Percentiles rank a stretch among this genome's conserved stretches.
Evolutionary conservation across 139 green algal species (phyloP).

Genomic region (Edaphochlamys debaryana): DNA sequence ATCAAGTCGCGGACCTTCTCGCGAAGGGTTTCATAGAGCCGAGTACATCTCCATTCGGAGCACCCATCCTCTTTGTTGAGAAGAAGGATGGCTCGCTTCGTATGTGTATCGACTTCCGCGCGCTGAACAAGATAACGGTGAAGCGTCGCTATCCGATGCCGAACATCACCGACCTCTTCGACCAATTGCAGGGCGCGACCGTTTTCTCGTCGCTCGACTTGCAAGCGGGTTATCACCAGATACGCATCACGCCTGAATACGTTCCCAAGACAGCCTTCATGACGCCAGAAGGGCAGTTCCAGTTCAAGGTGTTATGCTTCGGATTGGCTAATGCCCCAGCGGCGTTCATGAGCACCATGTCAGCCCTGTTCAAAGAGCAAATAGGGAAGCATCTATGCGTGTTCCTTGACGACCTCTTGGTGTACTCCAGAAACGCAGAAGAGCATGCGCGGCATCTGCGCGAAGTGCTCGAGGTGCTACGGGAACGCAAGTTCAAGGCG

Average conservation of each 20-base stretch:
- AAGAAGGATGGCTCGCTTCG: conserved; percentile 56
- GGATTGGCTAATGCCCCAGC: conserved; percentile 32
- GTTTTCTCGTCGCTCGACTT: conserved; percentile 52
- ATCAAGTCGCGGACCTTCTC: background rate
- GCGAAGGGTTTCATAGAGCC: conserved; percentile 37
- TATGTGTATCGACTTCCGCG: conserved; percentile 59
- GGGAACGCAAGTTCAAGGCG: conserved; percentile 52
- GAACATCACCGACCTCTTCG: conserved; percentile 40
- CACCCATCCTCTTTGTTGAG: conserved; percentile 54
- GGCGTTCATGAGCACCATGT: conserved; percentile 21
- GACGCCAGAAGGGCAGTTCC: conserved; percentile 45
- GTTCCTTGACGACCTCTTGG: conserved; percentile 68
- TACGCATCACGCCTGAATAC: conserved; percentile 35
- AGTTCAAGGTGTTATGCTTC: conserved; percentile 51
- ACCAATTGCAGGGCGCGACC: background rate
- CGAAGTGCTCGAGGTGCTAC: conserved; percentile 46
- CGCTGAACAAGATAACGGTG: conserved; percentile 50
- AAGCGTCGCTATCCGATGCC: conserved; percentile 54
- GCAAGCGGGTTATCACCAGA: conserved; percentile 50
- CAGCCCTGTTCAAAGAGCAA: no score
- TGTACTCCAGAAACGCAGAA: conserved; percentile 44
- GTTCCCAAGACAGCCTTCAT: conserved; percentile 51
- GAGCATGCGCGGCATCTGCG: conserved; percentile 53
- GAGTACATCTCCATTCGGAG: conserved; percentile 51
- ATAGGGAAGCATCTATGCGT: no score